Evolutionary conservation across 345 rosid species (phyloP).

Genomic region (Noccaea caerulescens): DNA sequence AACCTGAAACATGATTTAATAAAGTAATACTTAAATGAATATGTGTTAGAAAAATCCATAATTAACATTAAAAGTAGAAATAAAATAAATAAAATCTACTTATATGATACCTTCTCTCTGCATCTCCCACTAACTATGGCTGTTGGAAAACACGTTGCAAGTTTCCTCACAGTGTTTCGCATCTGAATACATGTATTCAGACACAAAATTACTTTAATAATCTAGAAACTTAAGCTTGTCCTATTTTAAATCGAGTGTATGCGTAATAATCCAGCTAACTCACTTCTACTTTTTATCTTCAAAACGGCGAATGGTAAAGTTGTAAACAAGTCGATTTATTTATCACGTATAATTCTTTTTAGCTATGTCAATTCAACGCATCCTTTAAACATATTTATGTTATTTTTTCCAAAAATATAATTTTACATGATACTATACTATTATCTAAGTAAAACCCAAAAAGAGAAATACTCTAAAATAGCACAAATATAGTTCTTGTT

Average conservation of each 20-base stretch:
- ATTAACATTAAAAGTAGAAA: neutral
- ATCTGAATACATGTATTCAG: conserved; percentile 49
- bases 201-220: neutral
- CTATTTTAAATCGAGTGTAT: neutral
- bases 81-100: neutral
- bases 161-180: conserved; percentile 77
- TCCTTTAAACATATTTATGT: no score
- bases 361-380: no score
- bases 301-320: neutral
- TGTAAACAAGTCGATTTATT: neutral
- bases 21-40: neutral
- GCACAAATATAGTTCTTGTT: no score
- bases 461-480: no score
- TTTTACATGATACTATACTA: no score
- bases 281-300: neutral
- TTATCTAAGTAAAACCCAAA: no score
- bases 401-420: no score
- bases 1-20: conserved; percentile 27
- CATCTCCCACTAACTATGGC: conserved; percentile 96
- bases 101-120: conserved; percentile 70
- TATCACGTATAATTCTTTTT: no score
- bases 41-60: neutral
- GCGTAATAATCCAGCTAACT: neutral
- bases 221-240: neutral
- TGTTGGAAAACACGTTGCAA: conserved; percentile 73